These are phyloP conservation scores for Nakazawaea holstii DNA, from an alignment of 805 yeast genomes.

Conservation along the genomic window DNA sequence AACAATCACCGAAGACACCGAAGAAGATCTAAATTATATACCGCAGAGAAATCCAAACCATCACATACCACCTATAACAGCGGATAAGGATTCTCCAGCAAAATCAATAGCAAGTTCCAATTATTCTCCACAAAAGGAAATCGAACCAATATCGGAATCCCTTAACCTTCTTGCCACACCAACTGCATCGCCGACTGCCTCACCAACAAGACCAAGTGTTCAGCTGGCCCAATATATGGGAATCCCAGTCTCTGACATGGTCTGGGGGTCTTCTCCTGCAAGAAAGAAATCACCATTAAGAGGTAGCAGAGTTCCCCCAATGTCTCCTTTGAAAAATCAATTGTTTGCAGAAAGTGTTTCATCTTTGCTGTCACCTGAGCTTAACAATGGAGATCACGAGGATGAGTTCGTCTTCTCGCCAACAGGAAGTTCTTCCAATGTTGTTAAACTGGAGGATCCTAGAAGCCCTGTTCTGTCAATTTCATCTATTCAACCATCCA, in stretches of 20 bases:
- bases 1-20: not conserved
- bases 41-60: conserved; percentile 8
- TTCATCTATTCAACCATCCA: not conserved
- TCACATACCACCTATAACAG: not conserved
- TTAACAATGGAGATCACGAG: conserved; percentile 6
- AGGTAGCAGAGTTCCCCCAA: not conserved
- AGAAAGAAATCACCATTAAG: conserved; percentile 5
- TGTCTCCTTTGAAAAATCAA: conserved; percentile 13
- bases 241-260: conserved; percentile 5
- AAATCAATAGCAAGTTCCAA: conserved; percentile 8
- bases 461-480: not conserved
- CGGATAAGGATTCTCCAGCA: conserved; percentile 1
- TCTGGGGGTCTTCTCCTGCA: conserved; percentile 9
- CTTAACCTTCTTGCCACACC: not conserved
- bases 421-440: conserved; percentile 9
- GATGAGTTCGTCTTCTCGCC: conserved; percentile 23
- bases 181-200: not conserved
- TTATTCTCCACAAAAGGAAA: conserved; percentile 1
- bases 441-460: not conserved
- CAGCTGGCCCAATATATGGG: conserved; percentile 7
- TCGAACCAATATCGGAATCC: not conserved
- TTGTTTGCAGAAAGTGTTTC: not conserved
- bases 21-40: not conserved
- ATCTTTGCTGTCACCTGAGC: not conserved
- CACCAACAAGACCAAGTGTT: conserved; percentile 7